Evolutionary conservation across 805 yeast species (phyloP), one percentile per base, ranked within the genome.

Genomic region (Yarrowia divulgata): DNA sequence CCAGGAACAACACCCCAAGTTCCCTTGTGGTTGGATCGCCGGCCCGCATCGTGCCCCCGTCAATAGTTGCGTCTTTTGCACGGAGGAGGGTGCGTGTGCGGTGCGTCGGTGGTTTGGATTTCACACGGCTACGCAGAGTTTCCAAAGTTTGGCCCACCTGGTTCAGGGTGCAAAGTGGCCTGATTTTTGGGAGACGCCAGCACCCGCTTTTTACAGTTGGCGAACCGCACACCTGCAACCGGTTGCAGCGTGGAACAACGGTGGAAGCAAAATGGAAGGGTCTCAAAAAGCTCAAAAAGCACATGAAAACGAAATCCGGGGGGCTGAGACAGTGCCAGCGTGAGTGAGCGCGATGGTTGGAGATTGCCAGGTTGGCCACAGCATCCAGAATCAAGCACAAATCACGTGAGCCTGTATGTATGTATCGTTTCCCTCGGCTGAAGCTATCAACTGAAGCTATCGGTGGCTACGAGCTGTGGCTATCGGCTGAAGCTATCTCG

Each of bases 321-420:
- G 55, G 58, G 58, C 1, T 54, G 60, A 54, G 60, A 54, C 60
- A 54, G n/a, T n/a, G n/a, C n/a, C n/a, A n/a, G n/a, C n/a, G n/a
- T n/a, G n/a, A n/a, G n/a, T n/a, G n/a, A n/a, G n/a, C n/a, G n/a
- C n/a, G n/a, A n/a, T n/a, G n/a, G n/a, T n/a, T n/a, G n/a, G n/a
- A n/a, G n/a, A n/a, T n/a, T n/a, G n/a, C n/a, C n/a, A n/a, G n/a
- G n/a, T n/a, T n/a, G n/a, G n/a, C n/a, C n/a, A n/a, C n/a, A n/a
- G n/a, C n/a, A n/a, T n/a, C n/a, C n/a, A n/a, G n/a, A n/a, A n/a
- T n/a, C n/a, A n/a, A n/a, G n/a, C n/a, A n/a, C n/a, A n/a, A n/a
- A n/a, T n/a, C n/a, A n/a, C n/a, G n/a, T n/a, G n/a, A n/a, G n/a
- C n/a, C n/a, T n/a, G n/a, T n/a, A n/a, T n/a, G n/a, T n/a, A n/a